phyloP scores from a whole-genome alignment of 306 rosid species.

The Hippophae gyantsensis region DNA sequence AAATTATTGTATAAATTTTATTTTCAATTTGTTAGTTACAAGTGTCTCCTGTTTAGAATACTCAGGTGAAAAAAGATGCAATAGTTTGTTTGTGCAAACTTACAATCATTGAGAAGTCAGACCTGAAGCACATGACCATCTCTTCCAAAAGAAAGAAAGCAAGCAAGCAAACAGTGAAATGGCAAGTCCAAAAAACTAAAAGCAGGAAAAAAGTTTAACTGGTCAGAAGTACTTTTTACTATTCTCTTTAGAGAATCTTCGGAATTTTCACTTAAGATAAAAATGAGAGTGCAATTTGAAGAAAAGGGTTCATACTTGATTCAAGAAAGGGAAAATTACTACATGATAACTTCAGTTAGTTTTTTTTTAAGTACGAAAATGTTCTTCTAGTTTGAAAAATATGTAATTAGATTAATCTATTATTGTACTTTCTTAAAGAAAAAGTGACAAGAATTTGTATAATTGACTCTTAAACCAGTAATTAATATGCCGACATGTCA shows the following conservation, averaged over 20 bases:
- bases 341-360: background rate
- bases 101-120: conserved; percentile 7
- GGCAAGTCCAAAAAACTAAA: conserved; percentile 18
- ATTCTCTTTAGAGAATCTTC: conserved; percentile 29
- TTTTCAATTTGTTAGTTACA: background rate
- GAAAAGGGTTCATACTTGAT: conserved; percentile 3
- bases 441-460: too few relatives aligned
- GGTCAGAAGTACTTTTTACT: conserved; percentile 1
- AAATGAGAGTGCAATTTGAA: conserved; percentile 1
- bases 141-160: conserved; percentile 28
- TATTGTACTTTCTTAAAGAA: too few relatives aligned
- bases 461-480: too few relatives aligned
- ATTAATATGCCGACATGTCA: too few relatives aligned
- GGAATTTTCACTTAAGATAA: conserved; percentile 34
- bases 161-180: conserved; percentile 10
- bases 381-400: conserved; percentile 7
- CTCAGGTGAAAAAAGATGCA: background rate
- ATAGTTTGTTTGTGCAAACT: background rate
- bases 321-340: conserved; percentile 11
- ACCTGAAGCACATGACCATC: conserved; percentile 21
- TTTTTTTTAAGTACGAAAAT: background rate
- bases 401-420: too few relatives aligned
- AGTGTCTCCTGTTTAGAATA: background rate
- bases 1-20: background rate
- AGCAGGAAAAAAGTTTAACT: background rate